Evolutionary conservation across 192 early-diverging fungal species (phyloP), one percentile per base, ranked within the genome.

Genomic region (Coemansia erecta): DNA sequence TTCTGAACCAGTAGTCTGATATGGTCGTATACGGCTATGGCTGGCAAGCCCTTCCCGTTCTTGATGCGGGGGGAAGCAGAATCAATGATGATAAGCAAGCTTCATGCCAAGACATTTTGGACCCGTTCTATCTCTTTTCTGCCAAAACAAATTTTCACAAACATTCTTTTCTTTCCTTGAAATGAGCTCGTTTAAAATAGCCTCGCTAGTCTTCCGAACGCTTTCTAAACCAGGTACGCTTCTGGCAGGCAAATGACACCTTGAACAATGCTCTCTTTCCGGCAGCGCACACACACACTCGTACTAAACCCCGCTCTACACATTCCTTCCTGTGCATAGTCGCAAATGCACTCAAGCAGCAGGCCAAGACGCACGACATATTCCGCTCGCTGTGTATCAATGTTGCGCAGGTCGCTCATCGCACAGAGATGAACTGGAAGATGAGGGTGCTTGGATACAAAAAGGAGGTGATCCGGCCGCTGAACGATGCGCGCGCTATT

Each of bases 351-450:
- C 70, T 82, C 42, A 82, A 80, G 68, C 56, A 66, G 50, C 81
- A 80, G 50, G 77, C 81, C 50, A 85, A 85, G 71, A 72, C 63
- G 14, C 85, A 85, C 69, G 73, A 76, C 26, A 61, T 56, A 15
- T 92, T 92, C 66, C 80, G 76, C 43, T 77, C 84, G 41, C 75
- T 87, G 8, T 92, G 90, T 64, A 92, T 92, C 56, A 82, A 83
- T 53, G 80, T 92, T 2, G 90, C 90, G 2, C 90, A 91, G 81
- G 68, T 87, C 71, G 81, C 87, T 2, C 88, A 90, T 50, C 76
- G 84, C n/a, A 72, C 86, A n/a, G 90, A 92, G 68, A 92, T 92
- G 86, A 87, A 84, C 47, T 81, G 88, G 63, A 90, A 90, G 66
- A 90, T 92, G 88, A 82, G 83, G 50, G 84, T 92, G 33, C 70